phyloP scores from a whole-genome alignment of 257 asterid species.

The Solanum clarkiae region DNA sequence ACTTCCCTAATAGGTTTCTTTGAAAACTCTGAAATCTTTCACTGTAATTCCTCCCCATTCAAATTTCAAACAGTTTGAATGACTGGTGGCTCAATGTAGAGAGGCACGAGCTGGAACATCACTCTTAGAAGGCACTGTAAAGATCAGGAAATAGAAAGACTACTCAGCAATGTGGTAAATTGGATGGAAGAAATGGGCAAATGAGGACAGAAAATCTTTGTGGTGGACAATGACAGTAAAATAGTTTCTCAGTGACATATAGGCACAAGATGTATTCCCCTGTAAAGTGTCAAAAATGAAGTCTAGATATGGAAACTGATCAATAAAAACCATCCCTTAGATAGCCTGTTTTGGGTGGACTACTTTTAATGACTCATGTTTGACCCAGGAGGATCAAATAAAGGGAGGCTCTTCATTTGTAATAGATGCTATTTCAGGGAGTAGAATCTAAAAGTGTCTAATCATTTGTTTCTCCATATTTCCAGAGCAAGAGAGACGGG shows the following conservation, averaged over 20 bases:
- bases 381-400: neutral
- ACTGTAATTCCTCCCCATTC: neutral
- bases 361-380: neutral
- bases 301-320: neutral
- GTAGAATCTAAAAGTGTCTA: neutral
- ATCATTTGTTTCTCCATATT: neutral
- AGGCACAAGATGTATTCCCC: neutral
- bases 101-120: neutral
- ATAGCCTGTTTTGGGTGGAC: neutral
- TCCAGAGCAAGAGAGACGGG: neutral
- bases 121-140: neutral
- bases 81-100: neutral
- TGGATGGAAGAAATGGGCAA: neutral
- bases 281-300: neutral
- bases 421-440: neutral
- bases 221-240: neutral
- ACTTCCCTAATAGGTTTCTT: neutral
- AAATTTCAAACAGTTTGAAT: neutral
- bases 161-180: neutral
- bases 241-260: neutral
- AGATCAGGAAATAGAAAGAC: neutral
- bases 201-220: neutral
- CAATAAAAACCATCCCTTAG: neutral
- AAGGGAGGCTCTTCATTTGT: neutral
- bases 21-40: neutral